Conservation (phyloP, 345 rosid genomes). For the Salix arbutifolia region DNA sequence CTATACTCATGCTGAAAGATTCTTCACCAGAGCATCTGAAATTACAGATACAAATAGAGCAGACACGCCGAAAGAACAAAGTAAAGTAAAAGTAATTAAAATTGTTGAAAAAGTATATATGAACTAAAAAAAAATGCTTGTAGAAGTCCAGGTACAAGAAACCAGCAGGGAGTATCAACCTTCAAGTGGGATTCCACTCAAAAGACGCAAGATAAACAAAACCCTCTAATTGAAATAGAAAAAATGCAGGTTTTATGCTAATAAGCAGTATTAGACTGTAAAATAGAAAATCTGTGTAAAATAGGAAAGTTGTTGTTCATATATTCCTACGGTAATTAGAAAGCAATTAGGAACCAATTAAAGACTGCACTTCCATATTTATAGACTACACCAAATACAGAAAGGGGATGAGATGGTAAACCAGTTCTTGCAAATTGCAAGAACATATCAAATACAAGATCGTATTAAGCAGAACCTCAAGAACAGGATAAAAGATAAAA, state of each 20-base stretch:
- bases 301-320: no score
- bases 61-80: not conserved
- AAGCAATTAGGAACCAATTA: no score
- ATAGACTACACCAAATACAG: no score
- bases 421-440: no score
- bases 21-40: not conserved
- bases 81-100: not conserved
- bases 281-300: no score
- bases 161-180: not conserved
- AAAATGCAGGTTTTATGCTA: not conserved
- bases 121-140: not conserved
- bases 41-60: not conserved
- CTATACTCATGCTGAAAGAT: not conserved
- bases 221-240: not conserved
- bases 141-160: not conserved
- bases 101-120: not conserved
- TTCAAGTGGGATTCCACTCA: not conserved
- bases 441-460: no score
- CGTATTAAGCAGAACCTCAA: not conserved
- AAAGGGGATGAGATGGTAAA: no score
- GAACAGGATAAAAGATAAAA: not conserved
- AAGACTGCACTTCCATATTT: no score
- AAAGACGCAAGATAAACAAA: not conserved
- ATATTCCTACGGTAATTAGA: no score
- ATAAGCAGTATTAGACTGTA: no score